Conservation (phyloP, 2,329 filamentous ascomycete species). For the Alternaria conjuncta region DNA sequence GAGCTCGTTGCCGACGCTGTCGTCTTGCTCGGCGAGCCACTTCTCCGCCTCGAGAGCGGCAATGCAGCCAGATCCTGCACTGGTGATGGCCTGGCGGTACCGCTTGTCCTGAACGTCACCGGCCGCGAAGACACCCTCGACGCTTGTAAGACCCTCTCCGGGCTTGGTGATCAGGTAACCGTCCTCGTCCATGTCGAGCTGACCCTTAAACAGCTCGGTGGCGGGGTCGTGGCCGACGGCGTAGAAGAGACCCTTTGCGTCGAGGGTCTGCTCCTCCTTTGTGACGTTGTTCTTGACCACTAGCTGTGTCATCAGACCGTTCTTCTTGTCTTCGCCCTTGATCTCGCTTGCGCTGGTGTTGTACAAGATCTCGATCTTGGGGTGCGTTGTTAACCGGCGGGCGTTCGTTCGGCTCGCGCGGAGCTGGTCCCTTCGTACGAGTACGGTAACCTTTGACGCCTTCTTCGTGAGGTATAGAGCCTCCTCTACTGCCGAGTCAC, state of each 20-base stretch:
- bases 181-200: slow-evolving; percentile 86
- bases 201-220: slow-evolving; percentile 86
- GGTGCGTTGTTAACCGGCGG: slow-evolving; percentile 77
- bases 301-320: slow-evolving; percentile 85
- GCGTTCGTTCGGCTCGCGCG: slow-evolving; percentile 93
- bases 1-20: slow-evolving; percentile 55
- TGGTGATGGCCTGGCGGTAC: slow-evolving; percentile 97
- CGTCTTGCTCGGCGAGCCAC: slow-evolving; percentile 79
- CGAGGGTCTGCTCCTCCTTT: slow-evolving; percentile 79
- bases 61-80: slow-evolving; percentile 92
- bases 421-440: slow-evolving; percentile 86
- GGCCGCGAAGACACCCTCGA: slow-evolving; percentile 93
- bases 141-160: slow-evolving; percentile 84
- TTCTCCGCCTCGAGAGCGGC: slow-evolving; percentile 96
- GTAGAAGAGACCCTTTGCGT: slow-evolving; percentile 94
- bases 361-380: slow-evolving; percentile 90
- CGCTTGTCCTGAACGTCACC: slow-evolving; percentile 99
- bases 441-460: slow-evolving; percentile 89
- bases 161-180: slow-evolving; percentile 90
- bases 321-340: slow-evolving; percentile 75
- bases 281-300: slow-evolving; percentile 80
- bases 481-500: slow-evolving; percentile 96
- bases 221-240: slow-evolving; percentile 97
- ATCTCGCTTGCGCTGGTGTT: slow-evolving; percentile 83
- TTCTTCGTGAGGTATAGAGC: slow-evolving; percentile 98